Evolutionary conservation across 2,329 filamentous ascomycete species (phyloP).

Genomic region (Corniculantispora saksenae): DNA sequence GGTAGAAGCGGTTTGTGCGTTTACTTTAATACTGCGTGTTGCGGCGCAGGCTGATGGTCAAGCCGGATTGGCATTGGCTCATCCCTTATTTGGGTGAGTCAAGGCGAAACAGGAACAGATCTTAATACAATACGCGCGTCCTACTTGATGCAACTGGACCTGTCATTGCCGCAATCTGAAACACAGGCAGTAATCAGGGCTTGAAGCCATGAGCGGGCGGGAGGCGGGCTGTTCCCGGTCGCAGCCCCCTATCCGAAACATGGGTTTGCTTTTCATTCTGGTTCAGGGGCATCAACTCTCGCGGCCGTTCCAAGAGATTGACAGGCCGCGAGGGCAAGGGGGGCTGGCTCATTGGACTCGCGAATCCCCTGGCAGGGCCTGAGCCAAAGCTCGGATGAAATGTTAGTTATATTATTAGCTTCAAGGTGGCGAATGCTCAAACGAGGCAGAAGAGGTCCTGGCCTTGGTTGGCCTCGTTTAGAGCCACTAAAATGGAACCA

Average conservation of each 20-base stretch:
- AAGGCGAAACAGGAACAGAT: neutral
- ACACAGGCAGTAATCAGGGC: neutral
- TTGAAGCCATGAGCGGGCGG: constrained; percentile 1
- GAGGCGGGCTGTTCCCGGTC: neutral
- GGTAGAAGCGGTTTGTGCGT: neutral
- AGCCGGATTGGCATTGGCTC: neutral
- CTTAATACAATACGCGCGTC: neutral
- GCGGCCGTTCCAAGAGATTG: neutral
- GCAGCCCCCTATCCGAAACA: constrained; percentile 7
- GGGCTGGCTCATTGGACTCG: neutral
- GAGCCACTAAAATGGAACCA: constrained; percentile 1
- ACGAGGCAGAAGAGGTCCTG: neutral
- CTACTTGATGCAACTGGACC: neutral
- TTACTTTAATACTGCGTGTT: neutral
- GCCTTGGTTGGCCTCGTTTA: neutral
- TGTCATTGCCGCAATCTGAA: neutral
- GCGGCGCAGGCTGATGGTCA: neutral
- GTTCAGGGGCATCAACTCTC: neutral
- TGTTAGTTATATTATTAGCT: neutral
- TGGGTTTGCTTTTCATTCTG: neutral
- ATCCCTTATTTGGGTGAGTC: neutral
- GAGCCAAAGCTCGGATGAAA: neutral
- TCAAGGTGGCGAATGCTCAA: neutral
- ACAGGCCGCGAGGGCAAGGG: neutral
- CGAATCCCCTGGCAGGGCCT: neutral